Percentiles rank a stretch among this genome's conserved stretches.
phyloP scores from a whole-genome alignment of 179 eudicot genomes.

The Silene coronaria region DNA sequence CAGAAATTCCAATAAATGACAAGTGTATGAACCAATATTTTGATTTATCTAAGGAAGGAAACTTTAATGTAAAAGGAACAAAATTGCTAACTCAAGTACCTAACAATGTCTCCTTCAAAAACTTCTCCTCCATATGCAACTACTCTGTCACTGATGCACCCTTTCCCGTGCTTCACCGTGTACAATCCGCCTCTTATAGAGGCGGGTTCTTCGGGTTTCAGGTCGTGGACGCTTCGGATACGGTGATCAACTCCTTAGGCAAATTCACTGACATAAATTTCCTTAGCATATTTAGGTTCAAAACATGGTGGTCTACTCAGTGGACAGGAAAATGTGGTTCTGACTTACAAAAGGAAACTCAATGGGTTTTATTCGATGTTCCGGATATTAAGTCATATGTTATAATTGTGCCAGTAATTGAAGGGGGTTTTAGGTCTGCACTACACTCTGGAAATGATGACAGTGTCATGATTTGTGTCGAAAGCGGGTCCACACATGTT shows the following conservation, averaged over 20 bases:
- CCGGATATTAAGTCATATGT: slow-evolving; percentile 50
- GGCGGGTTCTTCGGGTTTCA: slow-evolving; percentile 59
- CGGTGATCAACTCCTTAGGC: slow-evolving; percentile 45
- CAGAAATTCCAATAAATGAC: slow-evolving; percentile 6
- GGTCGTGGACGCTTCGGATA: slow-evolving; percentile 32
- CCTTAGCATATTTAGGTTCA: slow-evolving; percentile 64
- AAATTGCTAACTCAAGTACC: slow-evolving; percentile 49
- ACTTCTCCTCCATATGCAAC: slow-evolving; percentile 40
- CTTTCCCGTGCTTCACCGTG: slow-evolving; percentile 33
- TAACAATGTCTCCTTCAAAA: slow-evolving; percentile 37
- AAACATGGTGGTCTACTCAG: slow-evolving; percentile 76
- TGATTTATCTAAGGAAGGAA: slow-evolving; percentile 33
- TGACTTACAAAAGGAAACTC: slow-evolving; percentile 62
- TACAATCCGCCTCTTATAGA: slow-evolving; percentile 33
- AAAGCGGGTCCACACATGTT: slow-evolving; percentile 49
- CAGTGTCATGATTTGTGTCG: slow-evolving; percentile 43
- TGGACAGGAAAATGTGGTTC: slow-evolving; percentile 62
- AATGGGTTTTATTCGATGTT: slow-evolving; percentile 52
- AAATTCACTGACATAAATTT: slow-evolving; percentile 42
- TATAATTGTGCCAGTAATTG: slow-evolving; percentile 47
- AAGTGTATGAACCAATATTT: slow-evolving; percentile 26
- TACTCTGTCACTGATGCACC: slow-evolving; percentile 48
- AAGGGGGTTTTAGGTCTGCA: slow-evolving; percentile 53
- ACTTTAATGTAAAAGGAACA: slow-evolving; percentile 35
- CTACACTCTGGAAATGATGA: slow-evolving; percentile 46